Evolutionary conservation across 352 stramenopile genomes (phyloP).

Genomic region (Globisporangium rhizosaccharum): DNA sequence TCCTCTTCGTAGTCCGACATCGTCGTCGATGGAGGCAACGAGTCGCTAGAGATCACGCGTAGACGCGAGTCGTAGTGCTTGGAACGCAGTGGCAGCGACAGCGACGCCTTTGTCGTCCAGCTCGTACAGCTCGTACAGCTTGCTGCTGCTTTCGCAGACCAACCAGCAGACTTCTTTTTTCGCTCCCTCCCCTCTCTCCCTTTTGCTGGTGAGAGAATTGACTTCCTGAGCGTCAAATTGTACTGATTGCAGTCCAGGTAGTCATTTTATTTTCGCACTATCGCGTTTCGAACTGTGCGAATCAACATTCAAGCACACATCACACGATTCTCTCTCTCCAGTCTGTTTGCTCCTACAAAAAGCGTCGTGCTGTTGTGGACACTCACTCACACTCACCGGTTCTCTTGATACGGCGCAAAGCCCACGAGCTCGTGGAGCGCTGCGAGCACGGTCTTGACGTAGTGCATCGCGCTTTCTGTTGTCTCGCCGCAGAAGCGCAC

Average conservation of each 20-base stretch:
- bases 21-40: slow-evolving; percentile 1
- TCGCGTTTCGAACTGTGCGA: neutral
- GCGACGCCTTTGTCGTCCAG: too few species aligned
- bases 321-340: neutral
- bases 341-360: neutral
- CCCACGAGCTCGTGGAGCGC: slow-evolving; percentile 54
- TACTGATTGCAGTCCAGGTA: neutral
- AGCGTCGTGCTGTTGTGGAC: neutral
- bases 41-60: too few species aligned
- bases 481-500: slow-evolving; percentile 66
- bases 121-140: too few species aligned
- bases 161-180: too few species aligned
- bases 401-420: slow-evolving; percentile 68
- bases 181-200: neutral
- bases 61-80: too few species aligned
- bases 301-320: neutral
- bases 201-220: neutral
- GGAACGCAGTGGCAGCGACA: too few species aligned
- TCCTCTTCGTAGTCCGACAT: slow-evolving; percentile 90
- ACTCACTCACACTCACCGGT: slow-evolving; percentile 28
- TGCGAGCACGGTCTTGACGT: slow-evolving; percentile 51
- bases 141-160: too few species aligned
- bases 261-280: slow-evolving; percentile 2
- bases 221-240: neutral
- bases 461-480: slow-evolving; percentile 54